Evolutionary conservation across 345 rosid species (phyloP).

Genomic region (Lepidium aucheri): DNA sequence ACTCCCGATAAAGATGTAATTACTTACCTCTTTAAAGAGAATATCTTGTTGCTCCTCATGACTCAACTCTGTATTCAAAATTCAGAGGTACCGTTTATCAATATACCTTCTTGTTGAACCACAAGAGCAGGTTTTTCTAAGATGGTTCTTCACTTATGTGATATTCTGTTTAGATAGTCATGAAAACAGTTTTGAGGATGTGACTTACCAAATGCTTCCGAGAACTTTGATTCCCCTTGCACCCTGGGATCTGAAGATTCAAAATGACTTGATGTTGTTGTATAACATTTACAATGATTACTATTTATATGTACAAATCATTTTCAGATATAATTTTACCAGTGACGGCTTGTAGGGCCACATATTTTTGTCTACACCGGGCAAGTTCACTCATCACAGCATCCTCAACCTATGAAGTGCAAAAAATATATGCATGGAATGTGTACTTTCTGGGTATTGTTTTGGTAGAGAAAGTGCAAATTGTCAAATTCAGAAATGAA

Average conservation of each 20-base stretch:
- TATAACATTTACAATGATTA: conserved; percentile 2
- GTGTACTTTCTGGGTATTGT: neutral
- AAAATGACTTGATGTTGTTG: neutral
- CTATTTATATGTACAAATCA: neutral
- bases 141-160: neutral
- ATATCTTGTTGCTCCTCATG: conserved; percentile 74
- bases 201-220: conserved; percentile 77
- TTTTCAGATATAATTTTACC: conserved; percentile 25
- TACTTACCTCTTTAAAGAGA: conserved; percentile 71
- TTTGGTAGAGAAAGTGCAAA: neutral
- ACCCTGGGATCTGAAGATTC: conserved; percentile 50
- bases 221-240: conserved; percentile 56
- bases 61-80: conserved; percentile 56
- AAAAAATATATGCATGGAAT: neutral
- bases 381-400: conserved; percentile 68
- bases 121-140: neutral
- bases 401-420: conserved; percentile 64
- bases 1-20: neutral
- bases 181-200: neutral
- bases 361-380: conserved; percentile 45
- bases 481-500: neutral
- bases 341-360: conserved; percentile 36
- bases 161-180: neutral
- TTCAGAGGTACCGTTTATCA: neutral
- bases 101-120: neutral